phyloP scores from a whole-genome alignment of 2,329 filamentous ascomycete species.

The Pseudogymnoascus sp. region DNA sequence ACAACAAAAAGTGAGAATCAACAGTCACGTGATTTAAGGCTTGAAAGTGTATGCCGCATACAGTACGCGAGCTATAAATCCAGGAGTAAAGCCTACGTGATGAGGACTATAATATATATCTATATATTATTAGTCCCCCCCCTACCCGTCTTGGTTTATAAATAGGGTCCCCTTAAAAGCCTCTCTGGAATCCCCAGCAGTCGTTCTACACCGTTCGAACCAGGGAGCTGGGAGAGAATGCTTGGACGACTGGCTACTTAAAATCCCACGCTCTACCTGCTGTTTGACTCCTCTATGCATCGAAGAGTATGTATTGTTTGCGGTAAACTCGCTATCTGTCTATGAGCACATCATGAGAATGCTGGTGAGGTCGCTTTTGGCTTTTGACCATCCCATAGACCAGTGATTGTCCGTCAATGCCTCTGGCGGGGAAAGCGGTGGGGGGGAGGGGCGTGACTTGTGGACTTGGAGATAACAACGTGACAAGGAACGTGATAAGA shows the following conservation, averaged over 20 bases:
- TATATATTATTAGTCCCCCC: not conserved
- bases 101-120: not conserved
- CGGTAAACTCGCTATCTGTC: not conserved
- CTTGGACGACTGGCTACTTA: not conserved
- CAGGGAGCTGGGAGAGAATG: too few relatives aligned
- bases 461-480: not conserved
- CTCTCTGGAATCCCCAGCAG: not conserved
- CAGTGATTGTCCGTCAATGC: not conserved
- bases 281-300: not conserved
- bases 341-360: not conserved
- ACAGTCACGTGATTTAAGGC: too few relatives aligned
- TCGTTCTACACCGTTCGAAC: not conserved
- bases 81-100: too few relatives aligned
- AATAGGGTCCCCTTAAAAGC: not conserved
- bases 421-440: not conserved
- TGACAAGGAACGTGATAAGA: not conserved
- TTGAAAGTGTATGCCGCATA: too few relatives aligned
- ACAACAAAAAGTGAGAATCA: too few relatives aligned
- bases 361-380: not conserved
- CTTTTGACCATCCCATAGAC: not conserved
- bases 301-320: not conserved
- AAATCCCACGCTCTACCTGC: not conserved
- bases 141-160: not conserved
- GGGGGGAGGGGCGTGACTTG: conserved; percentile 6
- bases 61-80: too few relatives aligned